A percentile compares a stretch with the other conserved stretches of the same genome.
Conservation (phyloP, 257 asterid genomes). For the Asclepias syriaca region DNA sequence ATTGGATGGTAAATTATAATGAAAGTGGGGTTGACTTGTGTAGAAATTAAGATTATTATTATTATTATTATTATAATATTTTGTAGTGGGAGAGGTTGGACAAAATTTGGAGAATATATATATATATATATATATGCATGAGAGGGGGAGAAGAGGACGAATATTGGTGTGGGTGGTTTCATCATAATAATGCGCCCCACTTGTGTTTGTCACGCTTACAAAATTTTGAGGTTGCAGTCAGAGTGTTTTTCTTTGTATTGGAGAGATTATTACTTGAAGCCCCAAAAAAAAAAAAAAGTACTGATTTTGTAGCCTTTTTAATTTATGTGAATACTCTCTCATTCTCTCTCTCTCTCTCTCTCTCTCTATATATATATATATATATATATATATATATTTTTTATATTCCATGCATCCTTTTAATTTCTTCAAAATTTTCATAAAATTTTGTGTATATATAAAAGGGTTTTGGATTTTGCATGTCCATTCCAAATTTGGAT, state of each 20-base stretch:
- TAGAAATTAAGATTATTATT: constrained; percentile 14
- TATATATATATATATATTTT: not conserved
- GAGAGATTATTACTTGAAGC: constrained; percentile 18
- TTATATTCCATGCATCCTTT: not conserved
- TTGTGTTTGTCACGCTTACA: constrained; percentile 73
- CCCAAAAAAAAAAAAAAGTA: constrained; percentile 3
- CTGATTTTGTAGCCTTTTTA: constrained; percentile 12
- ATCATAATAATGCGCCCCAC: constrained; percentile 92
- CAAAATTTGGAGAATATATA: not conserved
- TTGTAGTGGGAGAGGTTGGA: constrained; percentile 14
- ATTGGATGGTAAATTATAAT: constrained; percentile 36
- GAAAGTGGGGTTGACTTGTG: constrained; percentile 33
- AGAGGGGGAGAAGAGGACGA: not conserved
- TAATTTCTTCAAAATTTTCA: too few relatives aligned
- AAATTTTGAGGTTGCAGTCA: constrained; percentile 33
- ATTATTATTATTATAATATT: not conserved
- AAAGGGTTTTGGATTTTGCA: too few relatives aligned
- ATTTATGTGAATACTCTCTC: constrained; percentile 1
- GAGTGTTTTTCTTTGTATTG: constrained; percentile 23
- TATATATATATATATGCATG: too few relatives aligned
- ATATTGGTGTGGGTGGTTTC: constrained; percentile 25
- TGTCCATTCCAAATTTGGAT: not conserved
- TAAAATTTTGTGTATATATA: too few relatives aligned
- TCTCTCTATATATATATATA: not conserved
- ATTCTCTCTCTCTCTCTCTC: not conserved